Base-by-base conservation (phyloP, 139 green algal species). In the Tetratostichococcus sp. region DNA sequence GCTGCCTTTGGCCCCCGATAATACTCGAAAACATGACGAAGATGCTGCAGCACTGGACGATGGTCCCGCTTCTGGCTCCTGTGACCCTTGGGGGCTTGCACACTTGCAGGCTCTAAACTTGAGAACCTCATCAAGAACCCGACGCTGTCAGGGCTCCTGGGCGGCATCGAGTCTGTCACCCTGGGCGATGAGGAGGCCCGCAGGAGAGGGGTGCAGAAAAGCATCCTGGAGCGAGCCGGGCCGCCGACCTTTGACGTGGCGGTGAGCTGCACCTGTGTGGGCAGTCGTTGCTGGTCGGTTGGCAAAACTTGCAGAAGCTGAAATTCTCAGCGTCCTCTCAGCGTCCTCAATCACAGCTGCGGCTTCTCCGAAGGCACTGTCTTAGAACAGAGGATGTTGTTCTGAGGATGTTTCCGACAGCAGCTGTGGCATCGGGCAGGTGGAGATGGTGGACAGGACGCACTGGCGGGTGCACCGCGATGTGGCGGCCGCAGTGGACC, bases 91-190 rank as follows among this genome's bases (percentile, higher is more conserved):
- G 39, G 6, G 39, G 8, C 39, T 21, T 50, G 39, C 8, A 21
- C 8, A 6, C 11, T 17, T 26, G 19, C 50, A 62, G 50, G 50
- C 30, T 31, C 30, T 3, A 32, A 34, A 1, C 73, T 95, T 22
- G 85, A 89, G 28, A 91, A 88, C 43, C 35, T 96, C 1, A 73
- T 96, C 42, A 90, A 90, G 80, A 98, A 99, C 77, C 93, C 92
- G 0, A 76, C 87, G 28, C 83, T 97, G 50, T 79, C 81, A 19
- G 89, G 93, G 66, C 78, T 97, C 65, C 72, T 95, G 19, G 91
- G 90, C 3, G 76, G 77, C 66, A 33, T 87, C 1, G 35, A 78
- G 66, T 78, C 62, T 16, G 90, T 94, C 34, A 93, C 87, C 21
- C 78, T 95, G 70, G 86, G 90, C 1, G 89, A 94, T 72, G 83